These are phyloP conservation scores for Solanum corneliomulleri DNA, from an alignment of 257 asterid species.

Conservation along the genomic window DNA sequence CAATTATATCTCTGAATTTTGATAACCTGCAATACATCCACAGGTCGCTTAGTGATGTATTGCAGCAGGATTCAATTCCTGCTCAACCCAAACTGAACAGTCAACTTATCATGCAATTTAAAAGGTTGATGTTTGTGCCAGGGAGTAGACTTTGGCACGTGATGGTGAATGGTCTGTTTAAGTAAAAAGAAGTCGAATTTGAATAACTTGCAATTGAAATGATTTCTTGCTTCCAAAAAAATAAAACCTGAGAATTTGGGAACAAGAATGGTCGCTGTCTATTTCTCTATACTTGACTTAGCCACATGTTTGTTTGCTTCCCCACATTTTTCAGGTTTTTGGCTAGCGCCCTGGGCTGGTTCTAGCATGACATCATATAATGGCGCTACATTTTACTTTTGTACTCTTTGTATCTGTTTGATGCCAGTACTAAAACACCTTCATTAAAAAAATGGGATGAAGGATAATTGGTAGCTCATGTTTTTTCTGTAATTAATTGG, in stretches of 20 bases:
- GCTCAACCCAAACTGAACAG: neutral
- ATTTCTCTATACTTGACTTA: neutral
- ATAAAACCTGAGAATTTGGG: neutral
- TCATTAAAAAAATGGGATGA: neutral
- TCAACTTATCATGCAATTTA: neutral
- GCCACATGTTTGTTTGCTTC: neutral
- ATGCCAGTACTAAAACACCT: neutral
- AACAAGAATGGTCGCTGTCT: neutral
- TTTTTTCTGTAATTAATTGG: neutral
- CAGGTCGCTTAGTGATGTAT: neutral
- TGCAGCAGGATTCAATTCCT: neutral
- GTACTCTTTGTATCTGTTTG: neutral
- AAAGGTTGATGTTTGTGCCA: neutral
- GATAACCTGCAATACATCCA: neutral
- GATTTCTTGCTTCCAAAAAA: neutral
- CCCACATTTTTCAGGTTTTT: neutral
- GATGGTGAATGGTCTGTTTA: neutral
- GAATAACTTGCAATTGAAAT: neutral
- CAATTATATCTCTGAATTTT: neutral
- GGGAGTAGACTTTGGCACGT: neutral
- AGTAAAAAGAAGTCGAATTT: neutral
- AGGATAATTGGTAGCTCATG: neutral
- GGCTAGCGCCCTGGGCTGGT: neutral
- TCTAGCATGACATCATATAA: neutral
- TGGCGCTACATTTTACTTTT: neutral